A percentile compares a stretch with the other conserved stretches of the same genome.
Conservation (phyloP, 2,329 filamentous ascomycete genomes). For the Xylaria sp. region DNA sequence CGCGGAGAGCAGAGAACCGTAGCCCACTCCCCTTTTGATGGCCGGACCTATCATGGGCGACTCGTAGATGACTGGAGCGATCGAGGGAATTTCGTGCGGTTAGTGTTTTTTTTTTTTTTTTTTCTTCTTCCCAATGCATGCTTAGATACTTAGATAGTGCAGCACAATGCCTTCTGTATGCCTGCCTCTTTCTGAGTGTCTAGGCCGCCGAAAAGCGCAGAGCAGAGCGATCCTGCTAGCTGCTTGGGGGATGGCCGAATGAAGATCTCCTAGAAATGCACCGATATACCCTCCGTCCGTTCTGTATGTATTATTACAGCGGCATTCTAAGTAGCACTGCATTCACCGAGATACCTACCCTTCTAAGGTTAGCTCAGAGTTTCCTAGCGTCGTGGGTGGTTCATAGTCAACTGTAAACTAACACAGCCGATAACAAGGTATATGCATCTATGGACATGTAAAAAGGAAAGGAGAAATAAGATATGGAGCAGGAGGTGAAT, state of each 20-base stretch:
- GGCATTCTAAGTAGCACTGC: too few relatives aligned
- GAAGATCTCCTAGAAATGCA: constrained; percentile 12
- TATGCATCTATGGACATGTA: not conserved
- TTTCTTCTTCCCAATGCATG: not conserved
- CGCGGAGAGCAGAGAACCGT: constrained; percentile 36
- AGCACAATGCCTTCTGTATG: not conserved
- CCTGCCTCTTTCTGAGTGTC: constrained; percentile 11
- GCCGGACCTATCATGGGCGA: constrained; percentile 34
- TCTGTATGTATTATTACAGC: not conserved
- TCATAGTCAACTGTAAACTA: not conserved
- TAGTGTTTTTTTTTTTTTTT: constrained; percentile 13
- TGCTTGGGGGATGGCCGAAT: constrained; percentile 16
- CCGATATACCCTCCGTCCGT: not conserved
- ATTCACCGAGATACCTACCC: not conserved
- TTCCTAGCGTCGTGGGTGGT: not conserved
- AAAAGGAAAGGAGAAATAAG: not conserved
- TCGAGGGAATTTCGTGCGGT: constrained; percentile 27
- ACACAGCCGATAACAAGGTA: not conserved
- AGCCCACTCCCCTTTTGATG: constrained; percentile 31
- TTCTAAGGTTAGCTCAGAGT: too few relatives aligned
- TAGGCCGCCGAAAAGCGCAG: constrained; percentile 16
- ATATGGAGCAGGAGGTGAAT: not conserved
- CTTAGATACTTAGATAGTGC: not conserved
- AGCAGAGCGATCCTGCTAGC: constrained; percentile 17
- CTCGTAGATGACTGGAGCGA: not conserved